Conservation (phyloP, 176 grass and related monocot genomes). For the Dendrocalamus sinicus region DNA sequence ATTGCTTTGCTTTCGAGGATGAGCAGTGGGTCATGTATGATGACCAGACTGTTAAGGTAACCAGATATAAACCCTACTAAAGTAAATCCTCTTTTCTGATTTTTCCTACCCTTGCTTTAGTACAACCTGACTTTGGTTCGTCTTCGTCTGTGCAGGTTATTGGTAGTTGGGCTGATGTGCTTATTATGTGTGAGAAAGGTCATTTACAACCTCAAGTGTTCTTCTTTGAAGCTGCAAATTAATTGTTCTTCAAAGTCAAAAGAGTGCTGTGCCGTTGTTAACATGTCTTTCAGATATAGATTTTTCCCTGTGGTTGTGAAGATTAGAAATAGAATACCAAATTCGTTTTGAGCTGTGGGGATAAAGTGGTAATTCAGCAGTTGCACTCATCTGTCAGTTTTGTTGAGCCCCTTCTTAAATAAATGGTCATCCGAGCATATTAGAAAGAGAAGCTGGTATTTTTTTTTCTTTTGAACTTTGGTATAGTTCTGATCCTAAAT, state of each 20-base stretch:
- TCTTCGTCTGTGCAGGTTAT: slow-evolving; percentile 61
- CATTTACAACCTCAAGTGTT: slow-evolving; percentile 99
- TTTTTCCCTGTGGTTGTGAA: slow-evolving; percentile 41
- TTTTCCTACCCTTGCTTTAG: slow-evolving; percentile 3
- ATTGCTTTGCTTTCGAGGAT: slow-evolving; percentile 96
- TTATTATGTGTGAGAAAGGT: slow-evolving; percentile 89
- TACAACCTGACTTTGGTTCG: neutral
- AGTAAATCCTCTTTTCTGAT: neutral
- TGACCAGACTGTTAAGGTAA: slow-evolving; percentile 99
- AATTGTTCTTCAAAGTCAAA: slow-evolving; percentile 48
- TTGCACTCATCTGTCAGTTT: slow-evolving; percentile 25
- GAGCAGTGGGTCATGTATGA: slow-evolving; percentile 97
- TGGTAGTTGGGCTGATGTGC: slow-evolving; percentile 86
- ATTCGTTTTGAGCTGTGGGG: slow-evolving; percentile 39
- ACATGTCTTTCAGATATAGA: slow-evolving; percentile 45
- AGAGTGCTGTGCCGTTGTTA: slow-evolving; percentile 25
- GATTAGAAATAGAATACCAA: slow-evolving; percentile 47
- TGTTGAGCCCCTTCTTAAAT: slow-evolving; percentile 30
- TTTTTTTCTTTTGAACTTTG: slow-evolving; percentile 25
- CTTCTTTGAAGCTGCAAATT: slow-evolving; percentile 87
- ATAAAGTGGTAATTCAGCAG: slow-evolving; percentile 40
- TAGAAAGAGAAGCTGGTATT: slow-evolving; percentile 23
- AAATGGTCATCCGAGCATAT: slow-evolving; percentile 39
- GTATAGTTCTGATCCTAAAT: slow-evolving; percentile 43
- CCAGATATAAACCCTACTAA: slow-evolving; percentile 13